Conservation (phyloP, 164 flowering plant genomes). For the Hamamelis virginiana region DNA sequence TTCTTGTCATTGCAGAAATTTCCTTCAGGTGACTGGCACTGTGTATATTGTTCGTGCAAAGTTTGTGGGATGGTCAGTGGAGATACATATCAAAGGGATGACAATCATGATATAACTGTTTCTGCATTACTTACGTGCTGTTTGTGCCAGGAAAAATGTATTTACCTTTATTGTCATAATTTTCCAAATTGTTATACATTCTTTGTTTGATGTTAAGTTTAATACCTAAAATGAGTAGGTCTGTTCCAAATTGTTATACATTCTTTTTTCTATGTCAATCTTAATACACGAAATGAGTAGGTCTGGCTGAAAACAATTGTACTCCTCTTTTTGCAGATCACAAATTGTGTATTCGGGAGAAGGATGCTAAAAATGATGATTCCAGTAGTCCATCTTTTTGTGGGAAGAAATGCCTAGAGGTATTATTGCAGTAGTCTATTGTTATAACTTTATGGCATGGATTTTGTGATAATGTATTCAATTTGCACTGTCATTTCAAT, state of each 20-base stretch:
- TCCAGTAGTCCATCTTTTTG: conserved; percentile 43
- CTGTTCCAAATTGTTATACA: neutral
- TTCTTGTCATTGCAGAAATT: conserved; percentile 40
- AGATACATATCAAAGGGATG: conserved; percentile 12
- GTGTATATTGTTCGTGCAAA: conserved; percentile 65
- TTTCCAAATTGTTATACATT: neutral
- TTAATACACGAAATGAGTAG: neutral
- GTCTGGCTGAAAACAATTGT: neutral
- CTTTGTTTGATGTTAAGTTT: neutral
- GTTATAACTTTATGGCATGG: no score
- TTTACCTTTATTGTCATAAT: neutral
- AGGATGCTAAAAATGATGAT: conserved; percentile 19
- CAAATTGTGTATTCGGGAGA: conserved; percentile 26
- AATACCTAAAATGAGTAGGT: neutral
- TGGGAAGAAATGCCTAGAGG: conserved; percentile 58
- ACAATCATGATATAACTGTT: conserved; percentile 6
- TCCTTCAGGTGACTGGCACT: conserved; percentile 70
- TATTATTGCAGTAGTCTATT: conserved; percentile 13
- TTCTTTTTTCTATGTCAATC: neutral
- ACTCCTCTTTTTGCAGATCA: conserved; percentile 46
- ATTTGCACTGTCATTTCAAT: no score
- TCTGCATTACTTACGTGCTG: conserved; percentile 34
- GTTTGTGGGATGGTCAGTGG: conserved; percentile 40
- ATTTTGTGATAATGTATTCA: no score
- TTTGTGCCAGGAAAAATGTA: conserved; percentile 52